A percentile compares a stretch with the other conserved stretches of the same genome.
Conservation (phyloP, 1,284 basidiomycete species). For the Pseudozyma sp. region DNA sequence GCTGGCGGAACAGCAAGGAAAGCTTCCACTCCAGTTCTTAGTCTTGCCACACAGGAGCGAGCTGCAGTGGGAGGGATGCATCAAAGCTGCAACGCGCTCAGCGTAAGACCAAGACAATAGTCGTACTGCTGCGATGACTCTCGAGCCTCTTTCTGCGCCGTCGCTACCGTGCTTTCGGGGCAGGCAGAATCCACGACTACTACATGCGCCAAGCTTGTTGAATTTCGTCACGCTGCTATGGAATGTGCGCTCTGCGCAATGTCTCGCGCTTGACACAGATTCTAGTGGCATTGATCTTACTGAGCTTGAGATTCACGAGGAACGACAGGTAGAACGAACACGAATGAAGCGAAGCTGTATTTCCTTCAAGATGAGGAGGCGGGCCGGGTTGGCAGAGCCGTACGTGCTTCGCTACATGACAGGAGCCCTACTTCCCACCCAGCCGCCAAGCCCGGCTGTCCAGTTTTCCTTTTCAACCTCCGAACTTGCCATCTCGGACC, state of each 20-base stretch:
- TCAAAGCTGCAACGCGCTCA: no score
- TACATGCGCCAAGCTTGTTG: not conserved
- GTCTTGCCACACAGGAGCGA: not conserved
- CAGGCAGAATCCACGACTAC: no score
- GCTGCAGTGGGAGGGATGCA: not conserved
- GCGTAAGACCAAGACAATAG: no score
- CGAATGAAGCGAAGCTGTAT: no score
- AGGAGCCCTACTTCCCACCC: not conserved
- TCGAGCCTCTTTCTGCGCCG: no score
- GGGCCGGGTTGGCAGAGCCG: not conserved
- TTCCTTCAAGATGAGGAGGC: not conserved
- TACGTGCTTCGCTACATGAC: not conserved
- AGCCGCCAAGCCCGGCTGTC: constrained; percentile 1
- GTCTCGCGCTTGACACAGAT: not conserved
- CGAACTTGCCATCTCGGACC: not conserved
- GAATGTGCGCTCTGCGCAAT: not conserved
- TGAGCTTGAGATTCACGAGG: no score
- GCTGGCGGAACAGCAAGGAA: no score
- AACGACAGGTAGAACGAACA: not conserved
- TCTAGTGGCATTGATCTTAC: no score
- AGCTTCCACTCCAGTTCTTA: no score
- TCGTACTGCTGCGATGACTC: no score
- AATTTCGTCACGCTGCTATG: not conserved
- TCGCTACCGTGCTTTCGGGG: no score
- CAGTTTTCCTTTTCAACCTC: constrained; percentile 1